Evolutionary conservation across 257 asterid species (phyloP).

Genomic region (Handroanthus guayacan): DNA sequence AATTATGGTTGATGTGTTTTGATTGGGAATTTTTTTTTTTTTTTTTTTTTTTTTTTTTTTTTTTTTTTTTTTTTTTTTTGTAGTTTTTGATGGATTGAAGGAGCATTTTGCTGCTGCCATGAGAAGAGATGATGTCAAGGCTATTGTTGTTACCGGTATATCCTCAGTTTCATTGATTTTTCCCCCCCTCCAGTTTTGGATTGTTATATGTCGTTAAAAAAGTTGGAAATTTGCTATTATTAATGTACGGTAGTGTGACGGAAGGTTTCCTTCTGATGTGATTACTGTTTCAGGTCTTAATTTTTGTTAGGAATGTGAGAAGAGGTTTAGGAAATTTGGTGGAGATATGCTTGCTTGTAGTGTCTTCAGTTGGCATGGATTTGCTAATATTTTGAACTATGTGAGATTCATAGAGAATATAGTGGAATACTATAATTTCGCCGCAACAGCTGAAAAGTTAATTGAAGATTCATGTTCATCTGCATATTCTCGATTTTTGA

Average conservation of each 20-base stretch:
- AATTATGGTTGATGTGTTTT: slow-evolving; percentile 5
- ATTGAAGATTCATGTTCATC: slow-evolving; percentile 6
- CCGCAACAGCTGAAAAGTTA: neutral
- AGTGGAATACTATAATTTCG: neutral
- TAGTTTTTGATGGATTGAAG: slow-evolving; percentile 78
- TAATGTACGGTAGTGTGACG: neutral
- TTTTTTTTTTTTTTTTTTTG: slow-evolving; percentile 17
- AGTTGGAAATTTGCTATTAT: neutral
- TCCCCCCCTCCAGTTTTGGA: neutral
- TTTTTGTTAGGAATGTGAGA: neutral
- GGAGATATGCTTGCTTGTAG: neutral
- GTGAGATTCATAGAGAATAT: neutral
- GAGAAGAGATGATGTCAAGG: slow-evolving; percentile 82
- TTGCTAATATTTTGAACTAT: neutral
- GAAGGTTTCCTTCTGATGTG: neutral
- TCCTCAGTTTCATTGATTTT: neutral
- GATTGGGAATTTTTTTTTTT: slow-evolving; percentile 1
- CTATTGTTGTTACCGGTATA: slow-evolving; percentile 80
- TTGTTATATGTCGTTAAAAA: neutral
- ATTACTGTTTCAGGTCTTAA: neutral
- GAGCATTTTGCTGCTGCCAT: slow-evolving; percentile 69
- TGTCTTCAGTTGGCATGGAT: slow-evolving; percentile 2
- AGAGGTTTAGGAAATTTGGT: neutral
- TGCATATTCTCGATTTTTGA: slow-evolving; percentile 12
- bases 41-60: slow-evolving; percentile 1